Percentiles rank a stretch among this genome's conserved stretches.
phyloP scores from a whole-genome alignment of 371 early-diverging fungal genomes.

The Mucor irregularis region DNA sequence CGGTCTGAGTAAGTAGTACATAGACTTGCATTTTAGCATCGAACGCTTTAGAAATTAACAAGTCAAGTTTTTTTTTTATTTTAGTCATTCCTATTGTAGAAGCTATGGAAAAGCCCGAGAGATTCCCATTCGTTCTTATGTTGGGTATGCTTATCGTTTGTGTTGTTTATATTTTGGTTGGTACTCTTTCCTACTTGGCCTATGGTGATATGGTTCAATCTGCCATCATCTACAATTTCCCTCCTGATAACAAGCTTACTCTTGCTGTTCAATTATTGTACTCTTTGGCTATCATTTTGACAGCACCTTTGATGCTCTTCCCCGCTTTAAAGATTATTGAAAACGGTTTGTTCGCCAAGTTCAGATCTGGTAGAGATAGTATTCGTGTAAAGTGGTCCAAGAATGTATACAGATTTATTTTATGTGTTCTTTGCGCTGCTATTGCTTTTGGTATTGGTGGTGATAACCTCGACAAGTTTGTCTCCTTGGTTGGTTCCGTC shows the following conservation, averaged over 20 bases:
- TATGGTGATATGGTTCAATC: constrained; percentile 74
- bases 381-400: constrained; percentile 66
- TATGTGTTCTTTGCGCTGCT: constrained; percentile 51
- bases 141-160: constrained; percentile 60
- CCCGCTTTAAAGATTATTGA: constrained; percentile 79
- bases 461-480: constrained; percentile 73
- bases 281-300: constrained; percentile 71
- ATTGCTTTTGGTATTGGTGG: constrained; percentile 63
- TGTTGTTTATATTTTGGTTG: constrained; percentile 62
- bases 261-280: constrained; percentile 68
- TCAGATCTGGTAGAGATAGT: constrained; percentile 32
- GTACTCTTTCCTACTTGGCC: constrained; percentile 66
- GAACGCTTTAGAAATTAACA: neutral
- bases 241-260: constrained; percentile 46
- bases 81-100: constrained; percentile 58
- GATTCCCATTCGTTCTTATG: constrained; percentile 63
- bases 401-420: constrained; percentile 56
- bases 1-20: constrained; percentile 58
- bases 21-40: too few species aligned
- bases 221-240: constrained; percentile 69
- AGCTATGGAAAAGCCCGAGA: constrained; percentile 55
- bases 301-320: constrained; percentile 70
- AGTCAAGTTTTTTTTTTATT: neutral
- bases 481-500: constrained; percentile 53
- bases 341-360: constrained; percentile 42